Evolutionary conservation across 805 yeast genomes (phyloP), one percentile per base, ranked within the genome.

Genomic region (Kockiozyma suomiensis): DNA sequence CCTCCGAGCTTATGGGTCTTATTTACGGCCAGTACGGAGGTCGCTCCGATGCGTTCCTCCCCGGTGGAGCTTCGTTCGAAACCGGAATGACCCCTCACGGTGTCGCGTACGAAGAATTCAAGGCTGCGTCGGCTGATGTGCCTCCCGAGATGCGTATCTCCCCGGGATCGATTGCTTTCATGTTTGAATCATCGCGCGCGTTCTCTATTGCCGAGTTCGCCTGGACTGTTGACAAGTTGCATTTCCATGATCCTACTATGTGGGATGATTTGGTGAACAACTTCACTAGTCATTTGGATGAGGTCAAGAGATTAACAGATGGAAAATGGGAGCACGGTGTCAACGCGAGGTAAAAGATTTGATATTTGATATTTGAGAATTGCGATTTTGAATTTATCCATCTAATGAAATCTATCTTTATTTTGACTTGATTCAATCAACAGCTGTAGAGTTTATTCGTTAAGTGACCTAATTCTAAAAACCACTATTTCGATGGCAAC

Each of bases 61-160:
- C 73, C 7, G 73, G 73, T 21, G 72, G 73, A n/a, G 73, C 73
- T 1, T 69, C 72, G 17, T 47, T 70, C 41, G 72, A 70, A 38
- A 70, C 69, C 37, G 72, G 67, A 13, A 66, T 70, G 65, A 62
- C 71, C 1, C 62, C 73, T 12, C 73, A 70, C 46, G 73, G 73
- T 6, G 72, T 71, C 8, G 73, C 68, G 28, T 63, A 68, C 19
- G 67, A 49, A n/a, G 65, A 70, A 3, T 69, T 59, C 54, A 64
- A 67, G 37, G 65, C 64, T 32, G 72, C 71, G 4, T 61, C 70
- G 1, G 62, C 54, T 3, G 55, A 56, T 8, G 64, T 51, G 4
- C 67, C 68, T 1, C 52, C 50, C 17, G 70, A 70, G 19, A 55
- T 56, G 38, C 56, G 58, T 40, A 69, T 70, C 28, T 69, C 71